Conservation (phyloP, 2,329 filamentous ascomycete species). For the Alternaria ventricosa region DNA sequence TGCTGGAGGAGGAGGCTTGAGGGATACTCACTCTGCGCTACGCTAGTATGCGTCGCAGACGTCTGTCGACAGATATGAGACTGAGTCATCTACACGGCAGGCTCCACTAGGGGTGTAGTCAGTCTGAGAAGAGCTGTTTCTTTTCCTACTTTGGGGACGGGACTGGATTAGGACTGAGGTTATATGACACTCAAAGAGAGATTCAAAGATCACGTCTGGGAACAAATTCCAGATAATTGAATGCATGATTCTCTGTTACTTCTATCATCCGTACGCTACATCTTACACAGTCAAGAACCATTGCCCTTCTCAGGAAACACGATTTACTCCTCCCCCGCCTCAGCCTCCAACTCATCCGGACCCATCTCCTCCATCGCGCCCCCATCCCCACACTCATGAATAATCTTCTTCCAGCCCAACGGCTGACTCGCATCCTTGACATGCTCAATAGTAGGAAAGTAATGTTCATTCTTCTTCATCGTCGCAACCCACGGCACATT, state of each 20-base stretch:
- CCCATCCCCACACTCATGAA: conserved; percentile 58
- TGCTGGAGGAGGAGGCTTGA: neutral
- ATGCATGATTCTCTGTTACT: neutral
- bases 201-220: neutral
- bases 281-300: neutral
- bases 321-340: conserved; percentile 26
- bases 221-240: neutral
- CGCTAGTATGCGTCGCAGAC: neutral
- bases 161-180: neutral
- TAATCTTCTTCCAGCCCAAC: conserved; percentile 65
- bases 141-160: neutral
- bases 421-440: conserved; percentile 61
- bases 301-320: no score
- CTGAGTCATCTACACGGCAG: neutral
- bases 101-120: neutral
- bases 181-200: neutral
- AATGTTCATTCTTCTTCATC: conserved; percentile 99
- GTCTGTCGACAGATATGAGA: neutral
- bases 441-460: conserved; percentile 74
- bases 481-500: conserved; percentile 99
- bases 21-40: no score
- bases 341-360: conserved; percentile 37
- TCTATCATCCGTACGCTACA: neutral
- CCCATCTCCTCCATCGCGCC: conserved; percentile 43
- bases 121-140: neutral